Evolutionary conservation across 2,329 filamentous ascomycete species (phyloP), one percentile per base, ranked within the genome.

Genomic region (Chaetomiaceae sp.): DNA sequence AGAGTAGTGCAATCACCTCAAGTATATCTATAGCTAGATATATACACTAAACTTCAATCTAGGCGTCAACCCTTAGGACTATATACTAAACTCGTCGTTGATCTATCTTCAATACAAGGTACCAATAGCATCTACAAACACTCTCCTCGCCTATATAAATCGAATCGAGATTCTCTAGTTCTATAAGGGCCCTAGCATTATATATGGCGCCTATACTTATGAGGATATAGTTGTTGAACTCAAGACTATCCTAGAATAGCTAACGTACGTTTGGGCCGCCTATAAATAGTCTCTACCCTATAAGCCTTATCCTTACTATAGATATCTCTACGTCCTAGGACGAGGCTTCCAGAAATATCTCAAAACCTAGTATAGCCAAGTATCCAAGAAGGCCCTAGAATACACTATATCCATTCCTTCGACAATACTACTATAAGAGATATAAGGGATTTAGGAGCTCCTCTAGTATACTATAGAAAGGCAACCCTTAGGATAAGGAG

Each of bases 61-160:
- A 45, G 40, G 45, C 45, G 17, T 40, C 16, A 53, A 34, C 50
- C 23, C 13, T 16, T 14, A 27, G 50, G 50, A 17, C 40, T 21
- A 23, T 16, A 7, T 16, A 20, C 48, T 17, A 44, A 53, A 48
- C 40, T 45, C 41, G 35, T 34, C 12, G 7, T 53, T 53, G 23
- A 16, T n/a, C 50, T 53, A 30, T 33, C 44, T 52, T 52, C 25
- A 44, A 35, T 52, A n/a, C 39, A 25, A 52, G 33, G 35, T 8
- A 53, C 45, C 50, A 20, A 53, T 48, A 9, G 34, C 44, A 19
- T 53, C 45, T 48, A 44, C 19, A 16, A 48, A 10, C n/a, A 53
- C 45, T 48, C 50, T 53, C 40, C 50, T 53, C 40, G 40, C 16
- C 45, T 17, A 53, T 14, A 53, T 53, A 31, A 53, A 53, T 34